These are phyloP conservation scores for Dendrobium huoshanense DNA, from an alignment of 106 monocot genomes.

Conservation along the genomic window DNA sequence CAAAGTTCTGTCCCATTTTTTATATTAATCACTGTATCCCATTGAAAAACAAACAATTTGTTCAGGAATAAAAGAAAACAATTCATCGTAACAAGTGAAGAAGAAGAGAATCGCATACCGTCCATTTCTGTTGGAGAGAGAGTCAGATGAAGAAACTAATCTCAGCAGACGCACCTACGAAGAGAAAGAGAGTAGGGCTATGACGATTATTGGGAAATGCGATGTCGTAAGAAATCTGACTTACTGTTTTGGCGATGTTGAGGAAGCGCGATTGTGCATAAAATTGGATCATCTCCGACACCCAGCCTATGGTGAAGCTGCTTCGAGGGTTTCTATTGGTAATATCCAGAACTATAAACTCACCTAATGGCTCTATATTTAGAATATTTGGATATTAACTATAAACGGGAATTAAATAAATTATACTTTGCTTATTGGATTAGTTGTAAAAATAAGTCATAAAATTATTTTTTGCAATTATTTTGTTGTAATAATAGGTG, in stretches of 20 bases:
- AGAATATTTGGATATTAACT: too few species aligned
- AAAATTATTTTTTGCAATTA: too few species aligned
- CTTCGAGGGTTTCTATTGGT: neutral
- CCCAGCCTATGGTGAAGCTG: neutral
- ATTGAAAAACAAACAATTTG: neutral
- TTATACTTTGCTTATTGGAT: too few species aligned
- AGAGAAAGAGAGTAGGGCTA: neutral
- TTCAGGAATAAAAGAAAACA: neutral
- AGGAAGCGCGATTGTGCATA: neutral
- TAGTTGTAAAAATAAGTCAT: too few species aligned
- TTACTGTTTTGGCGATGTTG: too few species aligned
- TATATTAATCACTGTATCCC: neutral
- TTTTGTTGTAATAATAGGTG: too few species aligned
- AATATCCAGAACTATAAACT: too few species aligned
- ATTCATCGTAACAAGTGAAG: neutral
- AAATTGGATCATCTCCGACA: neutral
- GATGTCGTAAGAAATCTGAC: neutral
- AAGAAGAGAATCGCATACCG: neutral
- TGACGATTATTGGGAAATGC: neutral
- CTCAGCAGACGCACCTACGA: neutral
- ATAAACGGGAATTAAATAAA: too few species aligned
- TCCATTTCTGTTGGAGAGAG: neutral
- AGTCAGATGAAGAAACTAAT: neutral
- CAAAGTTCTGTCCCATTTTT: neutral
- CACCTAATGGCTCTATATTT: too few species aligned